Percentiles rank a stretch among this genome's conserved stretches.
Conservation (phyloP, 805 yeast species). For the Metahyphopichia silvanorum region DNA sequence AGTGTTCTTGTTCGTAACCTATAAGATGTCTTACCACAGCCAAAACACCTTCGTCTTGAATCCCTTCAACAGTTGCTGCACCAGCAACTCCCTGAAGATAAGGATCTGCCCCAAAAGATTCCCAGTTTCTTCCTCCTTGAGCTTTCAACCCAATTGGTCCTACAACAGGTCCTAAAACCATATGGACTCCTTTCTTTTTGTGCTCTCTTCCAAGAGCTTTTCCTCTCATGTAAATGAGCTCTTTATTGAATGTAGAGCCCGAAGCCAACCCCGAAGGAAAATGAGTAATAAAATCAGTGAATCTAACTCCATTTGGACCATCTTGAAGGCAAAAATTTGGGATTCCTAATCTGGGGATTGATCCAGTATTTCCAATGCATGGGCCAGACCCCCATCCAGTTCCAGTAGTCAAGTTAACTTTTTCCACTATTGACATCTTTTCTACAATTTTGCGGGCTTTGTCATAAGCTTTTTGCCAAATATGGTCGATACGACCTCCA, state of each 20-base stretch:
- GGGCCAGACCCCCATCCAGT: slow-evolving; percentile 64
- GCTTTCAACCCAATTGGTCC: slow-evolving; percentile 65
- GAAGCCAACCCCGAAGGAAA: slow-evolving; percentile 60
- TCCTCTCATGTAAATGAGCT: slow-evolving; percentile 50
- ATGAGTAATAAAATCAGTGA: slow-evolving; percentile 52
- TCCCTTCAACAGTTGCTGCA: slow-evolving; percentile 49
- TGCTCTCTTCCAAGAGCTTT: slow-evolving; percentile 57
- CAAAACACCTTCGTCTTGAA: slow-evolving; percentile 56
- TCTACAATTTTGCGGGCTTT: slow-evolving; percentile 54
- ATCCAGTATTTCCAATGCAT: slow-evolving; percentile 60
- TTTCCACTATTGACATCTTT: slow-evolving; percentile 55
- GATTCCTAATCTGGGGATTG: slow-evolving; percentile 52
- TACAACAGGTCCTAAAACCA: slow-evolving; percentile 53
- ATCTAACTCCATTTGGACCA: slow-evolving; percentile 60
- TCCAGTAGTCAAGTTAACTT: slow-evolving; percentile 61
- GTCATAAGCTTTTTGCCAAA: slow-evolving; percentile 57
- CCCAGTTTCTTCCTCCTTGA: slow-evolving; percentile 65
- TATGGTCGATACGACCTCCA: slow-evolving; percentile 47
- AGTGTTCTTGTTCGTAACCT: slow-evolving; percentile 63
- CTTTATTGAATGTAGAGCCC: slow-evolving; percentile 56
- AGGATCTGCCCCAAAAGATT: slow-evolving; percentile 61
- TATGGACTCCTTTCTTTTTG: slow-evolving; percentile 51
- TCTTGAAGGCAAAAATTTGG: slow-evolving; percentile 59
- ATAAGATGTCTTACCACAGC: slow-evolving; percentile 56
- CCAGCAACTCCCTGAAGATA: slow-evolving; percentile 56